A percentile compares a stretch with the other conserved stretches of the same genome.
Evolutionary conservation across 305 asterid species (phyloP).

Genomic region (Euphrasia arctica): DNA sequence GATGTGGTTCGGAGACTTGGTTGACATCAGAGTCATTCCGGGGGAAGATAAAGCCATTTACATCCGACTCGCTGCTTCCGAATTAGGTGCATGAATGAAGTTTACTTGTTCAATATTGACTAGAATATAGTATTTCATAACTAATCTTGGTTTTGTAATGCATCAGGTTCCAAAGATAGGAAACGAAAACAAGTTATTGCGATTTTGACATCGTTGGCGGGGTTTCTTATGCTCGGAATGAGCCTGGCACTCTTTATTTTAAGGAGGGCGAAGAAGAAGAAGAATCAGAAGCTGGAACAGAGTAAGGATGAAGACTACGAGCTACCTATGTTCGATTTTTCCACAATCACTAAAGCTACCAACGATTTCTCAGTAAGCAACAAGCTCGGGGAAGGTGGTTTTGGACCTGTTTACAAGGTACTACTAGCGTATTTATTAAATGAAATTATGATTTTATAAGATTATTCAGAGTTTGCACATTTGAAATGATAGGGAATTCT

Average conservation of each 20-base stretch:
- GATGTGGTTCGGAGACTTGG: slow-evolving; percentile 45
- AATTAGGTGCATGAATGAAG: slow-evolving; percentile 20
- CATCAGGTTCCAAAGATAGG: slow-evolving; percentile 5
- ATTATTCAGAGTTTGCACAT: not conserved
- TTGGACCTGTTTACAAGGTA: slow-evolving; percentile 41
- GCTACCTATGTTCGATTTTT: slow-evolving; percentile 28
- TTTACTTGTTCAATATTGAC: not conserved
- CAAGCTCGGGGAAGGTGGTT: slow-evolving; percentile 53
- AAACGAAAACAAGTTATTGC: not conserved
- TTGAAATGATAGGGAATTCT: slow-evolving; percentile 28
- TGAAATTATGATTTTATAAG: not conserved
- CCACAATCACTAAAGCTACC: slow-evolving; percentile 33
- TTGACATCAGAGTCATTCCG: slow-evolving; percentile 28
- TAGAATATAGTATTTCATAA: too few species aligned
- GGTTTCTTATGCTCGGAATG: not conserved
- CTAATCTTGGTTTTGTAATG: too few species aligned
- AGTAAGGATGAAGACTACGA: slow-evolving; percentile 21
- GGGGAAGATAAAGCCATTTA: slow-evolving; percentile 29
- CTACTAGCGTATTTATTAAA: too few species aligned
- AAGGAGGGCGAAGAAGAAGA: not conserved
- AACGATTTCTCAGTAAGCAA: slow-evolving; percentile 32
- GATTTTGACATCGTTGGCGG: not conserved
- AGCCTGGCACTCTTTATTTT: not conserved
- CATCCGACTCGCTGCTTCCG: slow-evolving; percentile 41
- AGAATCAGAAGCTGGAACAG: not conserved